phyloP scores from a whole-genome alignment of 345 rosid species.

The Hypericum androsaemum region DNA sequence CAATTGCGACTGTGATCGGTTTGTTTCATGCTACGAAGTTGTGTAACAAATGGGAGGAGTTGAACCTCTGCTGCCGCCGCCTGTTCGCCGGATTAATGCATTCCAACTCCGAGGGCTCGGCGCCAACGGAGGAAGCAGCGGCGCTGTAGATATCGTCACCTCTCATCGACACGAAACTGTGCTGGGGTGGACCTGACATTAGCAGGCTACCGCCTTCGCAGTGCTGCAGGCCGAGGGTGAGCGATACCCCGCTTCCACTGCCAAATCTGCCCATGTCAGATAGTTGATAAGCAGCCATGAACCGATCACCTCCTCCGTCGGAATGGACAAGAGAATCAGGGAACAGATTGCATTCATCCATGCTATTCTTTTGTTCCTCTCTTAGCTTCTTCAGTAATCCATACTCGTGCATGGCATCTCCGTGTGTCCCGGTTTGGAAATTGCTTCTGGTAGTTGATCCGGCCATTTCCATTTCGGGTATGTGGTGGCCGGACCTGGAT shows the following conservation, averaged over 20 bases:
- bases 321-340: constrained; percentile 16
- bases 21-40: constrained; percentile 3
- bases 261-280: not conserved
- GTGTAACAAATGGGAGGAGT: not conserved
- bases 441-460: constrained; percentile 19
- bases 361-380: constrained; percentile 28
- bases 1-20: not conserved
- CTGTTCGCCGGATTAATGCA: not conserved
- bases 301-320: constrained; percentile 8
- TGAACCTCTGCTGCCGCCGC: not conserved
- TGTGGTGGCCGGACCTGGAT: constrained; percentile 21
- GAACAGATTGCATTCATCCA: constrained; percentile 3
- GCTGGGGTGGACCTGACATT: constrained; percentile 33
- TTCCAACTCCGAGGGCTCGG: not conserved
- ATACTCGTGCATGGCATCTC: constrained; percentile 27
- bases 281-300: constrained; percentile 22
- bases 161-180: constrained; percentile 34
- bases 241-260: not conserved
- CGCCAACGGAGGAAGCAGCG: constrained; percentile 12
- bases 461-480: constrained; percentile 25
- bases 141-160: constrained; percentile 37
- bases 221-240: constrained; percentile 3
- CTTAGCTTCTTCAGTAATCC: constrained; percentile 24
- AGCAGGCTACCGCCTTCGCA: constrained; percentile 12
- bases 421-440: constrained; percentile 18